These are phyloP conservation scores for Eremothecium coryli DNA, from an alignment of 1,139 yeast species.

Conservation along the genomic window DNA sequence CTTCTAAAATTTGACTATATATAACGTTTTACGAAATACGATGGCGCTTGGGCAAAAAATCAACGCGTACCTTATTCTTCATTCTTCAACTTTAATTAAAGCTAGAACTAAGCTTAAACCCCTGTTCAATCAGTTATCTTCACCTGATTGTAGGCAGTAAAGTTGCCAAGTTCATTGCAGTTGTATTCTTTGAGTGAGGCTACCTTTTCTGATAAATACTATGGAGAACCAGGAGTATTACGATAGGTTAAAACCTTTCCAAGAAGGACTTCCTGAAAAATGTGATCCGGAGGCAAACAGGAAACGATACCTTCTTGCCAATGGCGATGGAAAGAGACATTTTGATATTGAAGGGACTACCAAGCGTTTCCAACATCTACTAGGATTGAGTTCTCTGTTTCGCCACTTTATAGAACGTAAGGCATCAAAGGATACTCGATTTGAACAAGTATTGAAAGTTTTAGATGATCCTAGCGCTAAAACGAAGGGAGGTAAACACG, in stretches of 20 bases:
- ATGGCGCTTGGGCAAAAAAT: too few species aligned
- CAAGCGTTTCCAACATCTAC: conserved; percentile 66
- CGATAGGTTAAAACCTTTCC: conserved; percentile 26
- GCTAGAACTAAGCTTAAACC: too few species aligned
- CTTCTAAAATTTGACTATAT: too few species aligned
- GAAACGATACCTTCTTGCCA: conserved; percentile 40
- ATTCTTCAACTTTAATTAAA: too few species aligned
- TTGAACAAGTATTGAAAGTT: conserved; percentile 48
- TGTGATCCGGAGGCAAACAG: conserved; percentile 23
- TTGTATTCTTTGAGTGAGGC: too few species aligned
- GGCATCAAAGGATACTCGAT: conserved; percentile 63
- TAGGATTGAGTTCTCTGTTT: conserved; percentile 77
- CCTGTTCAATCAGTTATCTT: too few species aligned
- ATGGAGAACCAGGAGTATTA: conserved; percentile 22
- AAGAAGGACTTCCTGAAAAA: conserved; percentile 19
- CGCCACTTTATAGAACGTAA: conserved; percentile 79
- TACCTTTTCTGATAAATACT: background rate
- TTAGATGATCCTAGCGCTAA: conserved; percentile 36
- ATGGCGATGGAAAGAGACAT: conserved; percentile 46
- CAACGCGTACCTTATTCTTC: too few species aligned
- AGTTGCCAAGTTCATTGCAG: too few species aligned
- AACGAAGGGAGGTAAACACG: conserved; percentile 27
- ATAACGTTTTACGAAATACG: too few species aligned
- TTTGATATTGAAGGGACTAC: conserved; percentile 63
- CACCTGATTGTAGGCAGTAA: too few species aligned